Evolutionary conservation across 2,329 filamentous ascomycete genomes (phyloP).

Genomic region (Endoconidiophora laricicola): DNA sequence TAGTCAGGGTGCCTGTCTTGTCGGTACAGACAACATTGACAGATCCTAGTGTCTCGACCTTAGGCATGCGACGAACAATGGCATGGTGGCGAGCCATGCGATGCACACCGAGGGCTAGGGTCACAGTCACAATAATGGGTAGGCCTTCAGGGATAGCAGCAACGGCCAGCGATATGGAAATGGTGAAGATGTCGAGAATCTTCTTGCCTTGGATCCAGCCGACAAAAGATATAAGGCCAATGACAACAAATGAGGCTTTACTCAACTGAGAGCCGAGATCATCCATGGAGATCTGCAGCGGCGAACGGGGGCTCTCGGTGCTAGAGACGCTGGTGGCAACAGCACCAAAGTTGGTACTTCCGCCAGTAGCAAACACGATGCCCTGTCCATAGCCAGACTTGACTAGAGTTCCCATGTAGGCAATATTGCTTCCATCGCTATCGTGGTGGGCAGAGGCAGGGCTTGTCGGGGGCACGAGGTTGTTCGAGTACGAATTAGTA

Average conservation of each 20-base stretch:
- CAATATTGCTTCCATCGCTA: conserved; percentile 74
- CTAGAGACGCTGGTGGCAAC: conserved; percentile 89
- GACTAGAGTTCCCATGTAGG: conserved; percentile 94
- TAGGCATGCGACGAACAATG: conserved; percentile 88
- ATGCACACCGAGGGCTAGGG: conserved; percentile 81
- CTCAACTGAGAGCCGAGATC: conserved; percentile 89
- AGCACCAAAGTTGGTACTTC: conserved; percentile 84
- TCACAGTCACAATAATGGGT: conserved; percentile 96
- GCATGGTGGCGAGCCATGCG: conserved; percentile 92
- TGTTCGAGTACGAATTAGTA: neutral
- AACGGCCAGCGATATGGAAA: conserved; percentile 89
- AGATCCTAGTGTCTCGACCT: conserved; percentile 93
- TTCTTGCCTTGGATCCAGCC: conserved; percentile 81
- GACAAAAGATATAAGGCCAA: conserved; percentile 79
- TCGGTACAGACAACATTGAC: conserved; percentile 99
- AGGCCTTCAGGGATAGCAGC: conserved; percentile 92
- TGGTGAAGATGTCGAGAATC: conserved; percentile 88
- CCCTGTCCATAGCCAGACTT: conserved; percentile 91
- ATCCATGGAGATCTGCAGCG: conserved; percentile 92
- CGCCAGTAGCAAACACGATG: conserved; percentile 91
- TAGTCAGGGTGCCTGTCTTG: conserved; percentile 91
- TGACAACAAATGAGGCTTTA: conserved; percentile 91
- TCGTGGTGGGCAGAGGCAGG: conserved; percentile 18
- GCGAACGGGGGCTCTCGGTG: conserved; percentile 88
- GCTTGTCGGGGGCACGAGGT: conserved; percentile 13